These are phyloP conservation scores for Penicillium sp. DNA, from an alignment of 2,329 filamentous ascomycete species.

Conservation along the genomic window DNA sequence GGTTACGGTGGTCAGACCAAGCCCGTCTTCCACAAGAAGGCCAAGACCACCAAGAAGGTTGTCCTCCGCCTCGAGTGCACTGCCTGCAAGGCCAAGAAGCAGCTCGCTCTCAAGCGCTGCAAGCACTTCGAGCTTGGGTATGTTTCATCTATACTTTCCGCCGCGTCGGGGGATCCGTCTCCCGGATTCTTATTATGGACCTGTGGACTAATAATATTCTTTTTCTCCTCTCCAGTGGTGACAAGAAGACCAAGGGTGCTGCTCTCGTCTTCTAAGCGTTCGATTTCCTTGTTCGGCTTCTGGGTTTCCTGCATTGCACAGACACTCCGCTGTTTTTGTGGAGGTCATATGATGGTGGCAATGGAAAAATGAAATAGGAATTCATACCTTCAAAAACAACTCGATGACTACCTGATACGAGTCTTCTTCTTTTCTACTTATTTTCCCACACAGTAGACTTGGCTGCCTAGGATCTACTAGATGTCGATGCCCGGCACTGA, in stretches of 20 bases:
- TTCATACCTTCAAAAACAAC: slow-evolving; percentile 47
- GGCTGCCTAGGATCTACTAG: neutral
- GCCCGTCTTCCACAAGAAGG: slow-evolving; percentile 99
- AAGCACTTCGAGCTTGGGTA: slow-evolving; percentile 99
- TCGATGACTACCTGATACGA: slow-evolving; percentile 45
- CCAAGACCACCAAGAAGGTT: slow-evolving; percentile 99
- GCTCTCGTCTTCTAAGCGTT: slow-evolving; percentile 96
- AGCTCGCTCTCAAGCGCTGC: slow-evolving; percentile 98
- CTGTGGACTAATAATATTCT: slow-evolving; percentile 49
- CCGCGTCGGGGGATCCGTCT: neutral
- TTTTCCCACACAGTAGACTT: neutral
- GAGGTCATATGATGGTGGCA: slow-evolving; percentile 48
- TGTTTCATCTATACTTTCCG: slow-evolving; percentile 48
- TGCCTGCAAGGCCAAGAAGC: slow-evolving; percentile 96
- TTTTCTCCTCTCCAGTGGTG: slow-evolving; percentile 71
- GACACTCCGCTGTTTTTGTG: slow-evolving; percentile 41
- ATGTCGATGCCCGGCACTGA: neutral
- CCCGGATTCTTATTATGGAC: neutral
- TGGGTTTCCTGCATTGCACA: slow-evolving; percentile 51
- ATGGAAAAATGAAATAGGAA: slow-evolving; percentile 52
- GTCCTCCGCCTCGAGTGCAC: slow-evolving; percentile 98
- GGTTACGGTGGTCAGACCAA: slow-evolving; percentile 99
- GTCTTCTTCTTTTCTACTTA: slow-evolving; percentile 13
- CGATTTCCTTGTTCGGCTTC: slow-evolving; percentile 51
- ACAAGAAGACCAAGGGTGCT: slow-evolving; percentile 99